phyloP scores from a whole-genome alignment of 2,329 filamentous ascomycete species.

The Chalaropsis thielavioides region DNA sequence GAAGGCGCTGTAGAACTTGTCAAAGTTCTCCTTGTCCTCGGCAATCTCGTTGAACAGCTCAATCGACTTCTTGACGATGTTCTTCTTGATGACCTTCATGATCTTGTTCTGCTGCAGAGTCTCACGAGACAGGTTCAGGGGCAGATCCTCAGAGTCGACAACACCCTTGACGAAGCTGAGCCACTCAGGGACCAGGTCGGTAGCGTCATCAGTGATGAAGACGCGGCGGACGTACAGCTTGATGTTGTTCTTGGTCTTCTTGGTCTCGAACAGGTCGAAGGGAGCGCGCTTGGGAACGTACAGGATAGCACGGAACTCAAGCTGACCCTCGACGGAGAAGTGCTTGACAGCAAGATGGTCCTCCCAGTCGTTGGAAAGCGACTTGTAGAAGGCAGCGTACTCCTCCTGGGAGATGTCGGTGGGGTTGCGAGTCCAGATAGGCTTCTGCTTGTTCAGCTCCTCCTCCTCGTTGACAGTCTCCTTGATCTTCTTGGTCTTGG shows the following conservation, averaged over 20 bases:
- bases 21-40: conserved; percentile 99
- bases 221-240: conserved; percentile 99
- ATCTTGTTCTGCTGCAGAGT: conserved; percentile 99
- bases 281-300: conserved; percentile 99
- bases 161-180: conserved; percentile 99
- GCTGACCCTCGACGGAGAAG: conserved; percentile 99
- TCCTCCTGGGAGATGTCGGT: conserved; percentile 90
- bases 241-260: conserved; percentile 99
- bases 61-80: conserved; percentile 99
- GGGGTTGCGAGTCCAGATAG: conserved; percentile 98
- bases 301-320: conserved; percentile 98
- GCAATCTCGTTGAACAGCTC: conserved; percentile 99
- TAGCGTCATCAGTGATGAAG: conserved; percentile 99
- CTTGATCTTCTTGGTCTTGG: conserved; percentile 99
- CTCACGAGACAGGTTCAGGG: conserved; percentile 98
- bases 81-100: conserved; percentile 99
- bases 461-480: conserved; percentile 98
- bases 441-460: conserved; percentile 99
- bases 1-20: conserved; percentile 99
- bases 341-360: conserved; percentile 99
- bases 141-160: conserved; percentile 98
- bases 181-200: conserved; percentile 98
- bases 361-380: conserved; percentile 99
- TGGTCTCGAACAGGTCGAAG: conserved; percentile 99
- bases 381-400: conserved; percentile 99